These are phyloP conservation scores for Salix exigua DNA, from an alignment of 345 rosid genomes.

Conservation along the genomic window DNA sequence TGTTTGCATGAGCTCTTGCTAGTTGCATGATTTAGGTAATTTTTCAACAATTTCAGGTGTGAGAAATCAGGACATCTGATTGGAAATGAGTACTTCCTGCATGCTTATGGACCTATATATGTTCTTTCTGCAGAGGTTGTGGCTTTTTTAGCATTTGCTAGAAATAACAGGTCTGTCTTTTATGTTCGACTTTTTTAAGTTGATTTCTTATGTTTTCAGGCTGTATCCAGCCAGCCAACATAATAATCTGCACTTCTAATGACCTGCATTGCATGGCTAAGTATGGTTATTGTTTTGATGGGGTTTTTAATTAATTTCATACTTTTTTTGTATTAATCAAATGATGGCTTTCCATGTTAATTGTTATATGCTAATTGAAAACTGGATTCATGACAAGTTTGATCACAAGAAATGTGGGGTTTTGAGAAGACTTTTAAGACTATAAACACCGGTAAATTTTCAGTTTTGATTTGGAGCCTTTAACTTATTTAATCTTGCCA, in stretches of 20 bases:
- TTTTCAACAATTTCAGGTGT: slow-evolving; percentile 41
- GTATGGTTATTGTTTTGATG: background rate
- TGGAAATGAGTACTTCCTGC: slow-evolving; percentile 75
- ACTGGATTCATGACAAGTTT: background rate
- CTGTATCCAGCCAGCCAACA: background rate
- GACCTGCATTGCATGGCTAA: background rate
- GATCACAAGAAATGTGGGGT: background rate
- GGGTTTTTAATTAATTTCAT: background rate
- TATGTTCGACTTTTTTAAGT: background rate
- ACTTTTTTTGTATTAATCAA: background rate
- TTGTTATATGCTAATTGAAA: background rate
- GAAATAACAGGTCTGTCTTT: slow-evolving; percentile 60
- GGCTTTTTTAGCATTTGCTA: slow-evolving; percentile 59
- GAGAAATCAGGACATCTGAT: slow-evolving; percentile 74
- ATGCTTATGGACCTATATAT: slow-evolving; percentile 78
- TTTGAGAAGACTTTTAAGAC: background rate
- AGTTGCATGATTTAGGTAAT: background rate
- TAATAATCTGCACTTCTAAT: too few species aligned
- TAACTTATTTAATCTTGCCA: background rate
- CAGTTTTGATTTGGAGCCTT: background rate
- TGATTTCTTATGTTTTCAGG: background rate
- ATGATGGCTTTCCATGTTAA: background rate
- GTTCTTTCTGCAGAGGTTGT: slow-evolving; percentile 70
- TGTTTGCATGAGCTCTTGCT: background rate
- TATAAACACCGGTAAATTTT: background rate